Percentiles rank a stretch among this genome's conserved stretches.
These are phyloP conservation scores for Mycena sanguinolenta DNA, from an alignment of 768 basidiomycete genomes.

Conservation along the genomic window DNA sequence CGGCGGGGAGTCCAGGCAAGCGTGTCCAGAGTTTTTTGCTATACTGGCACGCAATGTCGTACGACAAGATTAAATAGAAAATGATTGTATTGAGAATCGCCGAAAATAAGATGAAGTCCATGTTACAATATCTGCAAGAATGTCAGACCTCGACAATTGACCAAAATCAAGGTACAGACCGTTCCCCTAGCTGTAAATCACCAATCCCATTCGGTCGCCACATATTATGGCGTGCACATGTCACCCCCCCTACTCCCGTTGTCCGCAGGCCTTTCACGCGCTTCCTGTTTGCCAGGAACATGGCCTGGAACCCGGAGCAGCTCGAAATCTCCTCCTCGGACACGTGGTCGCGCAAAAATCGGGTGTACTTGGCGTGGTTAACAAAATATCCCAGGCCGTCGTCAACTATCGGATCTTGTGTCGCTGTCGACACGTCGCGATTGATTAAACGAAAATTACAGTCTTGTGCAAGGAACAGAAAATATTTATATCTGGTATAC, in stretches of 20 bases:
- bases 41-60: constrained; percentile 42
- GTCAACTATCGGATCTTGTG: background rate
- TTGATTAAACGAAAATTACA: constrained; percentile 9
- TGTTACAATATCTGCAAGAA: constrained; percentile 3
- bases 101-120: constrained; percentile 16
- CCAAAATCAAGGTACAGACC: background rate
- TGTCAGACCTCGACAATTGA: background rate
- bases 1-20: background rate
- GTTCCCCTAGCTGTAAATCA: background rate
- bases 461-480: background rate
- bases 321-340: constrained; percentile 26
- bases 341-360: background rate
- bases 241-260: constrained; percentile 27
- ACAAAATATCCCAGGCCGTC: constrained; percentile 13
- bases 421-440: background rate
- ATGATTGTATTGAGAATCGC: background rate
- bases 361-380: background rate
- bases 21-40: constrained; percentile 26
- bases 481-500: constrained; percentile 7
- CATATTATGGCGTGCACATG: constrained; percentile 34
- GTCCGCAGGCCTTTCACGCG: constrained; percentile 24
- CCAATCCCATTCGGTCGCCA: constrained; percentile 30
- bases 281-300: constrained; percentile 16
- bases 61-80: constrained; percentile 29
- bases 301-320: constrained; percentile 27